Percentiles rank a stretch among this genome's conserved stretches.
Evolutionary conservation across 768 basidiomycete genomes (phyloP).

Genomic region (Boletus vinaceobasis): DNA sequence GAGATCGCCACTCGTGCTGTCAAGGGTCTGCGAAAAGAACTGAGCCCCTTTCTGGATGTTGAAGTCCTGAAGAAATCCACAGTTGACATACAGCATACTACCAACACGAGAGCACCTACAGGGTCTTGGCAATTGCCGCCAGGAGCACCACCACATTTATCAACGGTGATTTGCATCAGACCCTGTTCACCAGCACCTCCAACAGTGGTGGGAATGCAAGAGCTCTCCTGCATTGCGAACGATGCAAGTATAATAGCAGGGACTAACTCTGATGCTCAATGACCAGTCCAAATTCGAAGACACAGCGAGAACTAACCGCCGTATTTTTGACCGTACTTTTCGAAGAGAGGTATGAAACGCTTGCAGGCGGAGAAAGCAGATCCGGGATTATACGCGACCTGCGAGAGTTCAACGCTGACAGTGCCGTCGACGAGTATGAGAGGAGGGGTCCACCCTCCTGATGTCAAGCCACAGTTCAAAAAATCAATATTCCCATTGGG

Average conservation of each 20-base stretch:
- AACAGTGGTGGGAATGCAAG: slow-evolving; percentile 61
- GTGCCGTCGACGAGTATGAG: slow-evolving; percentile 51
- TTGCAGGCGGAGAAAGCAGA: slow-evolving; percentile 61
- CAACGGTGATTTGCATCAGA: slow-evolving; percentile 78
- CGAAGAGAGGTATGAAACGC: slow-evolving; percentile 50
- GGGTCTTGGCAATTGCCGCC: slow-evolving; percentile 40
- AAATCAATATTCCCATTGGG: slow-evolving; percentile 73
- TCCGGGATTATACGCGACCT: slow-evolving; percentile 45
- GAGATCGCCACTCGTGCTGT: slow-evolving; percentile 43
- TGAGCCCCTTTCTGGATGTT: slow-evolving; percentile 67
- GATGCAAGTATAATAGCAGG: slow-evolving; percentile 78
- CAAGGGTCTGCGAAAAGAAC: slow-evolving; percentile 55
- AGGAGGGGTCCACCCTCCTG: slow-evolving; percentile 71
- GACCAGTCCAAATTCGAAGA: neutral
- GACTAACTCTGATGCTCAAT: slow-evolving; percentile 34
- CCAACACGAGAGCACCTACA: slow-evolving; percentile 20
- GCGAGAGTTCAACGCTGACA: slow-evolving; percentile 41
- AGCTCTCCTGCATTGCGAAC: slow-evolving; percentile 86
- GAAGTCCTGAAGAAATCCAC: slow-evolving; percentile 45
- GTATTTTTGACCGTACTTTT: slow-evolving; percentile 50
- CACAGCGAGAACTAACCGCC: slow-evolving; percentile 32
- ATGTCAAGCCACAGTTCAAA: slow-evolving; percentile 73
- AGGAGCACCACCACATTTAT: slow-evolving; percentile 67
- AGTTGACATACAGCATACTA: neutral
- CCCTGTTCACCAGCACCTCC: slow-evolving; percentile 84